Evolutionary conservation across 495 filamentous ascomycete genomes (phyloP).

Genomic region (Podospora conica): DNA sequence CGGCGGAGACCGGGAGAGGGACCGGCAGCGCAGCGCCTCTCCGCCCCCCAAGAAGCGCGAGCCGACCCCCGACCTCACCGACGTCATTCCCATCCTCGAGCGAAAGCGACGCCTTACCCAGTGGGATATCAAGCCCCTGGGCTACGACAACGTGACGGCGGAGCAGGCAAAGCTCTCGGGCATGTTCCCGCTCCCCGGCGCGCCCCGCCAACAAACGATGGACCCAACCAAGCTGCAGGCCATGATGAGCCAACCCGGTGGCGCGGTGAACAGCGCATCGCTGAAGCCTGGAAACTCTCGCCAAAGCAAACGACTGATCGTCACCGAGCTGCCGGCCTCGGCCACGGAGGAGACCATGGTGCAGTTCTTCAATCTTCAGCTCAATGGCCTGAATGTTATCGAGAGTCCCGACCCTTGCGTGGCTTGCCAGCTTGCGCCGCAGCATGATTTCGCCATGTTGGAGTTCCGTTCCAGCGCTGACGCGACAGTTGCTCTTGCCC

Average conservation of each 20-base stretch:
- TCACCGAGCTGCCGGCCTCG: constrained; percentile 67
- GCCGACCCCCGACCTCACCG: constrained; percentile 90
- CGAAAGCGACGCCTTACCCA: constrained; percentile 89
- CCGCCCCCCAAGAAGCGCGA: constrained; percentile 86
- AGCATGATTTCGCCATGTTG: constrained; percentile 71
- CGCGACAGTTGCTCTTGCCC: constrained; percentile 81
- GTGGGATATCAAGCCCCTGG: constrained; percentile 98
- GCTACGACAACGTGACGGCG: constrained; percentile 97
- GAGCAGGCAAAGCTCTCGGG: constrained; percentile 99
- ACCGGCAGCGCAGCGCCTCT: constrained; percentile 69
- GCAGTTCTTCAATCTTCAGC: constrained; percentile 90
- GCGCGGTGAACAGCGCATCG: constrained; percentile 60
- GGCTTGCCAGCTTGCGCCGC: constrained; percentile 72
- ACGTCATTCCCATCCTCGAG: constrained; percentile 67
- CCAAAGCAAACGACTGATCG: constrained; percentile 85
- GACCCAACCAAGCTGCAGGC: constrained; percentile 91
- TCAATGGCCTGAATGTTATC: constrained; percentile 90
- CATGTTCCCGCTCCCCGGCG: constrained; percentile 97
- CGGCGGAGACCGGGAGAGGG: constrained; percentile 47
- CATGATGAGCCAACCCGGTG: constrained; percentile 85
- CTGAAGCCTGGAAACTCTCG: constrained; percentile 89
- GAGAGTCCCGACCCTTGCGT: constrained; percentile 80
- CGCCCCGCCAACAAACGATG: constrained; percentile 92
- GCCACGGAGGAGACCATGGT: constrained; percentile 65
- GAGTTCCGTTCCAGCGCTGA: constrained; percentile 87